Conservation (phyloP, 192 early-diverging fungal genomes). For the Mortierella hygrophila region DNA sequence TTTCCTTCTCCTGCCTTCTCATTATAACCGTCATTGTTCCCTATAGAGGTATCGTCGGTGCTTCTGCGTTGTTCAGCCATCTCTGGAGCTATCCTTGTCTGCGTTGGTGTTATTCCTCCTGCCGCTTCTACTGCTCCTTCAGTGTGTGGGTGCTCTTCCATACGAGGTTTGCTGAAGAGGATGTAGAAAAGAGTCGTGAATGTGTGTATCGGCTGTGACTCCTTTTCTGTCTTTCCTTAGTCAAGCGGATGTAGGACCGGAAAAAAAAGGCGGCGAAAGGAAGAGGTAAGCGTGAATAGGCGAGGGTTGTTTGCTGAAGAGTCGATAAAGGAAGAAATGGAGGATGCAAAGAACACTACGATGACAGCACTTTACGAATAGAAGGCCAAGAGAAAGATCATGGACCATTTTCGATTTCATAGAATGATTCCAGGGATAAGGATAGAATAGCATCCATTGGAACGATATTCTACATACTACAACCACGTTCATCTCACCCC, state of each 20-base stretch:
- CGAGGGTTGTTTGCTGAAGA: too few relatives aligned
- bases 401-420: not conserved
- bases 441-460: not conserved
- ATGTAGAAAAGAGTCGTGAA: too few relatives aligned
- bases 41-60: not conserved
- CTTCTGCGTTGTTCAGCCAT: not conserved
- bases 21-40: not conserved
- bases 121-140: not conserved
- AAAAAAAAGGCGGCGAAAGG: too few relatives aligned
- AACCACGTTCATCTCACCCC: not conserved
- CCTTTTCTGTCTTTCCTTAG: too few relatives aligned
- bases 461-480: not conserved
- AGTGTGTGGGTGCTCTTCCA: not conserved
- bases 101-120: not conserved
- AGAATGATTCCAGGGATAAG: constrained; percentile 3
- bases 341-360: not conserved
- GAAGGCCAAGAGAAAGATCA: not conserved
- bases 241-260: too few relatives aligned
- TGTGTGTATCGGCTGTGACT: too few relatives aligned
- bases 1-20: not conserved
- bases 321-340: too few relatives aligned
- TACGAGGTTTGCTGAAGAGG: not conserved
- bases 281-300: too few relatives aligned
- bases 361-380: not conserved
- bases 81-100: not conserved